A percentile compares a stretch with the other conserved stretches of the same genome.
Evolutionary conservation across 306 rosid species (phyloP).

Genomic region (Casuarina cunninghamiana): DNA sequence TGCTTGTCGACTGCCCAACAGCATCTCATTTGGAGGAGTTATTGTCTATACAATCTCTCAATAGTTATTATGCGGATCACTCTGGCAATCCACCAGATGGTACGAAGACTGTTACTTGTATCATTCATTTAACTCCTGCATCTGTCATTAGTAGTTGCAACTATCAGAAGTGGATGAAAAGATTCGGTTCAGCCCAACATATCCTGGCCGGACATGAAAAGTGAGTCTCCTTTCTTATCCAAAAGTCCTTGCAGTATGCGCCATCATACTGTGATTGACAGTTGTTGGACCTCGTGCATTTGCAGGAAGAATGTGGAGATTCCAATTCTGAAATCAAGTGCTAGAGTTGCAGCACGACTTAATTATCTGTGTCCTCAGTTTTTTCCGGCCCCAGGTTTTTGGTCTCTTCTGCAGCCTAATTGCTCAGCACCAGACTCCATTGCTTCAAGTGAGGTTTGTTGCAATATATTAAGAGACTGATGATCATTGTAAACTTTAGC

Average conservation of each 20-base stretch:
- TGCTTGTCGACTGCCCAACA: conserved; percentile 92
- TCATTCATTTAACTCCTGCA: conserved; percentile 85
- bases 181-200: conserved; percentile 76
- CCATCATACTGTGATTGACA: conserved; percentile 18
- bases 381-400: conserved; percentile 89
- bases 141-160: conserved; percentile 49
- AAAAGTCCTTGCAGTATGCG: conserved; percentile 11
- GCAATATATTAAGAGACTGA: conserved; percentile 24
- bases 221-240: conserved; percentile 37
- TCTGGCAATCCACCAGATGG: conserved; percentile 39
- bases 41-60: conserved; percentile 54
- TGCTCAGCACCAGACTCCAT: conserved; percentile 35
- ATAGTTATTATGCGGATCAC: conserved; percentile 51
- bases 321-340: conserved; percentile 88
- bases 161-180: conserved; percentile 86
- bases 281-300: conserved; percentile 22
- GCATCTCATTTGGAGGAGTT: conserved; percentile 73
- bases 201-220: conserved; percentile 92
- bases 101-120: conserved; percentile 58
- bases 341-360: conserved; percentile 74
- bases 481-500: conserved; percentile 19
- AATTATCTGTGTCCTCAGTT: conserved; percentile 88
- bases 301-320: conserved; percentile 76
- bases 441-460: conserved; percentile 79
- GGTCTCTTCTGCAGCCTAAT: conserved; percentile 54